Conservation (phyloP, 768 basidiomycete genomes). For the Mycena galericulata region DNA sequence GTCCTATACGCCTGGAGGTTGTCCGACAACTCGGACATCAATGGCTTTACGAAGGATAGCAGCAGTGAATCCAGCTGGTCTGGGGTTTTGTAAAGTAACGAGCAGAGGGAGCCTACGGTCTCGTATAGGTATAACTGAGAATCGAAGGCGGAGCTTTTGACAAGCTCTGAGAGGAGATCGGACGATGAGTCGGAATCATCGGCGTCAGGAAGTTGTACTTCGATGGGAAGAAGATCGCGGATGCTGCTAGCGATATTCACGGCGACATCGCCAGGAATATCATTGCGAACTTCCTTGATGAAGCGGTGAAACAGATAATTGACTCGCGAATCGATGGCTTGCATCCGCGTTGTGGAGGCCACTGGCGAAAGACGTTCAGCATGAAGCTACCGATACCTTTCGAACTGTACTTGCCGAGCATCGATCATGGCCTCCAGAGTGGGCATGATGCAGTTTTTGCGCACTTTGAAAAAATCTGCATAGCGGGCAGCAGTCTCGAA, state of each 20-base stretch:
- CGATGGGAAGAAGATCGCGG: constrained; percentile 82
- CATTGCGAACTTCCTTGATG: constrained; percentile 83
- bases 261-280: constrained; percentile 80
- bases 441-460: constrained; percentile 89
- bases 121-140: constrained; percentile 97
- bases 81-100: constrained; percentile 74
- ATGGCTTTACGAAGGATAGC: constrained; percentile 83
- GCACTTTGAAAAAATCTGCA: constrained; percentile 95
- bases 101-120: constrained; percentile 86
- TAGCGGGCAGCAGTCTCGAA: constrained; percentile 95
- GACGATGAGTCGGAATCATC: constrained; percentile 70
- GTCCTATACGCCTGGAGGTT: constrained; percentile 65
- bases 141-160: constrained; percentile 82
- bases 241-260: constrained; percentile 77
- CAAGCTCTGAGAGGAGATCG: constrained; percentile 84
- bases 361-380: constrained; percentile 53
- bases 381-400: background rate
- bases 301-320: constrained; percentile 96
- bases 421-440: constrained; percentile 92
- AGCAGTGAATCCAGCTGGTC: constrained; percentile 77
- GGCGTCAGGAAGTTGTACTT: constrained; percentile 79
- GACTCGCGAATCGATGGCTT: constrained; percentile 77
- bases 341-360: constrained; percentile 86
- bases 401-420: constrained; percentile 65
- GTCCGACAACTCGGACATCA: constrained; percentile 77